These are phyloP conservation scores for Aspergillus versicolor DNA, from an alignment of 2,329 filamentous ascomycete species.

Conservation along the genomic window DNA sequence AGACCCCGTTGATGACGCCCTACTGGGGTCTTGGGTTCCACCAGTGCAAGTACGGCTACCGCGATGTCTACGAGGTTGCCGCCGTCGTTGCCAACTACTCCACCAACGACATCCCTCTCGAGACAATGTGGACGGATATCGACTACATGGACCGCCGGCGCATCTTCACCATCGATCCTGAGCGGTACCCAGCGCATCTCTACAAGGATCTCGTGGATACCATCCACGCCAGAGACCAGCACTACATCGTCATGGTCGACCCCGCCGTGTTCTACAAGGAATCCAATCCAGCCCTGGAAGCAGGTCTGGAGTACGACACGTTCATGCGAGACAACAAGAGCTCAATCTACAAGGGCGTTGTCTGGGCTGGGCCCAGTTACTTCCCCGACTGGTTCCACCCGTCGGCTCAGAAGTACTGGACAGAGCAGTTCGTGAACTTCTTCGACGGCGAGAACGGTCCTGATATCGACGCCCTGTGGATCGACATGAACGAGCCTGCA, in stretches of 20 bases:
- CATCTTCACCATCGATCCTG: constrained; percentile 42
- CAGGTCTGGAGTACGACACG: constrained; percentile 42
- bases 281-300: constrained; percentile 56
- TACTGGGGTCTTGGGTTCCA: constrained; percentile 65
- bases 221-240: constrained; percentile 65
- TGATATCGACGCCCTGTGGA: constrained; percentile 76
- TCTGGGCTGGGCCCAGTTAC: constrained; percentile 72
- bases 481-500: constrained; percentile 65
- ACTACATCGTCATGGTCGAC: constrained; percentile 78
- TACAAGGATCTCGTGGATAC: constrained; percentile 60
- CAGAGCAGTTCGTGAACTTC: constrained; percentile 63
- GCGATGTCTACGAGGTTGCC: constrained; percentile 45
- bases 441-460: constrained; percentile 65
- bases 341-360: constrained; percentile 60
- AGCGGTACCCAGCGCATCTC: constrained; percentile 42
- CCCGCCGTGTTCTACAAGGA: constrained; percentile 46
- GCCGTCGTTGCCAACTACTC: constrained; percentile 46
- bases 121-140: constrained; percentile 49
- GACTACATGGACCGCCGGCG: constrained; percentile 42
- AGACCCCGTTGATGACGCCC: constrained; percentile 60
- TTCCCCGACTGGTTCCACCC: constrained; percentile 77
- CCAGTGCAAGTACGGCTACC: constrained; percentile 65
- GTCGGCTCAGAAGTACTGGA: constrained; percentile 67
- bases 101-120: constrained; percentile 41
- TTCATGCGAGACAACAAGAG: constrained; percentile 58